Percentiles rank a stretch among this genome's conserved stretches.
These are phyloP conservation scores for Mixia osmundae DNA, from an alignment of 1,284 basidiomycete genomes.

Conservation along the genomic window DNA sequence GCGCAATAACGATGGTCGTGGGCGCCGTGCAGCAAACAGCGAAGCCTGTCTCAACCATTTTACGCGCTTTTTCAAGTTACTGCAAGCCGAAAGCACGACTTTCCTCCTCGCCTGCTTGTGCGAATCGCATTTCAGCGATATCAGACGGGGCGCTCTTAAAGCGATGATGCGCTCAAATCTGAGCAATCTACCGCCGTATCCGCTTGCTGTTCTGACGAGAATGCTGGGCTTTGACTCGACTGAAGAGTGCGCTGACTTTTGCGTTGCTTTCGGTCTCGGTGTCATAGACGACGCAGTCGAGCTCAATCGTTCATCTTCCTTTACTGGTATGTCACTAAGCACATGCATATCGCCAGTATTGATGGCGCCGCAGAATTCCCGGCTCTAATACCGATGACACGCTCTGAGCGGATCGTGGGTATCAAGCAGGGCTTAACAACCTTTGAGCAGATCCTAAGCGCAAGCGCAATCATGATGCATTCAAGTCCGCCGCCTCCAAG, in stretches of 20 bases:
- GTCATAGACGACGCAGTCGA: conserved; percentile 7
- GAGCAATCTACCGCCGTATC: conserved; percentile 20
- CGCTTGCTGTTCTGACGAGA: conserved; percentile 20
- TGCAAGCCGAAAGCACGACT: conserved; percentile 22
- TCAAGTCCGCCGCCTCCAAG: too few relatives aligned
- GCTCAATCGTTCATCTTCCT: too few relatives aligned
- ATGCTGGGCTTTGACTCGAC: conserved; percentile 27
- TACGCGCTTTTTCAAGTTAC: conserved; percentile 31
- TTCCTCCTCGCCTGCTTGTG: conserved; percentile 31
- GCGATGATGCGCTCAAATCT: conserved; percentile 28
- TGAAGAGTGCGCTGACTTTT: conserved; percentile 21
- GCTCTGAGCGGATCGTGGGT: too few relatives aligned
- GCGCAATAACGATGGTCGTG: conserved; percentile 36
- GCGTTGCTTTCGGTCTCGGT: conserved; percentile 20
- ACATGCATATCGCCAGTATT: too few relatives aligned
- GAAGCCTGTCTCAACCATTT: conserved; percentile 32
- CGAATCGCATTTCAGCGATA: conserved; percentile 29
- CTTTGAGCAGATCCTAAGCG: too few relatives aligned
- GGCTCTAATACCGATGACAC: too few relatives aligned
- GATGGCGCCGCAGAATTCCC: too few relatives aligned
- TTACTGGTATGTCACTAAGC: too few relatives aligned
- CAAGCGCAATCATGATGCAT: too few relatives aligned
- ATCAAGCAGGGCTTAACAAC: too few relatives aligned
- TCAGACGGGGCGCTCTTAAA: conserved; percentile 29
- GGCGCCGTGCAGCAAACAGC: conserved; percentile 25